Percentiles rank a stretch among this genome's conserved stretches.
Conservation (phyloP, 2,329 filamentous ascomycete species). For the Bipolaris victoriae region DNA sequence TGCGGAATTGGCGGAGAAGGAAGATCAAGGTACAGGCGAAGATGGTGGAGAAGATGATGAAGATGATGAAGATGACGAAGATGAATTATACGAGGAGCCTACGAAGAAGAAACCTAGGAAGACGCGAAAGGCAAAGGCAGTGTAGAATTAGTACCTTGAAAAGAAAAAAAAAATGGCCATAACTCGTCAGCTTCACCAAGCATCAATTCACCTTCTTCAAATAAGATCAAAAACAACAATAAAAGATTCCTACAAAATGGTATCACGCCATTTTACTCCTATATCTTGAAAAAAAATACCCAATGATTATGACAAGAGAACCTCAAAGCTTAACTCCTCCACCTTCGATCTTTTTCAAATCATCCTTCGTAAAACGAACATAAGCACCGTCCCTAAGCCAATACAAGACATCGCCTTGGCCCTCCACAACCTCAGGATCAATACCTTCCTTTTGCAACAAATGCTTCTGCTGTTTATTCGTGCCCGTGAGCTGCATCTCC, state of each 20-base stretch:
- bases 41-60: conserved; percentile 24
- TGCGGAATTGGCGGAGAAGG: conserved; percentile 18
- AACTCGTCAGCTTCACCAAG: background rate
- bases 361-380: conserved; percentile 31
- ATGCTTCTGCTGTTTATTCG: conserved; percentile 56
- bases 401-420: conserved; percentile 47
- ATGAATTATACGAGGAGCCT: conserved; percentile 38
- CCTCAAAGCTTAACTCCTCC: conserved; percentile 39
- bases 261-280: background rate
- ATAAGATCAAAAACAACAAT: background rate
- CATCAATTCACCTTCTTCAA: too few species aligned
- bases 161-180: background rate
- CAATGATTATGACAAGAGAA: background rate
- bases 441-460: conserved; percentile 52
- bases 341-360: conserved; percentile 35
- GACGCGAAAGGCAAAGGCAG: conserved; percentile 20
- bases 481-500: conserved; percentile 53
- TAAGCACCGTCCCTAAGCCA: conserved; percentile 49
- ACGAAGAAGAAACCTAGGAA: conserved; percentile 36
- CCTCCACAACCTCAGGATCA: conserved; percentile 47
- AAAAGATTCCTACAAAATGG: background rate
- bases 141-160: background rate
- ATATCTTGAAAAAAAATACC: background rate
- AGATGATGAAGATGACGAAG: conserved; percentile 26
- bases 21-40: conserved; percentile 17